Conservation (phyloP, 805 yeast genomes). For the Ogataea siamensis region DNA sequence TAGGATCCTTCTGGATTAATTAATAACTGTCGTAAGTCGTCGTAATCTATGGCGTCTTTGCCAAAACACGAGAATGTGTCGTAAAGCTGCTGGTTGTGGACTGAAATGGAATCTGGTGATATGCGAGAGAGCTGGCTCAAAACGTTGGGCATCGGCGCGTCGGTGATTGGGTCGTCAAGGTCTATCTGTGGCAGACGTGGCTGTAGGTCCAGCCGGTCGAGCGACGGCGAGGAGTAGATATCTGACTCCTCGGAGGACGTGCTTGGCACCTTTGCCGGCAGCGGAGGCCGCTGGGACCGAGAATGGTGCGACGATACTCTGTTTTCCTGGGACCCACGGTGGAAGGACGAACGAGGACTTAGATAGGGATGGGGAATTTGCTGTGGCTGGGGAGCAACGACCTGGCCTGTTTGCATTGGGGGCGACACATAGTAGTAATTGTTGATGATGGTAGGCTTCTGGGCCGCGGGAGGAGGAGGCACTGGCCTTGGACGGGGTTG, state of each 20-base stretch:
- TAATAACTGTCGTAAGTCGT: conserved; percentile 19
- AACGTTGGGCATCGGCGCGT: conserved; percentile 13
- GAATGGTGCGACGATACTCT: neutral
- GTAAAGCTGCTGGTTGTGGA: conserved; percentile 24
- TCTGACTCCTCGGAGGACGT: conserved; percentile 8
- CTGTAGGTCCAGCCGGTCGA: conserved; percentile 9
- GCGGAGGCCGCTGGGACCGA: neutral
- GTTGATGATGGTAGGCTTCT: conserved; percentile 21
- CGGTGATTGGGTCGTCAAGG: conserved; percentile 12
- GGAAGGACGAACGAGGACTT: neutral
- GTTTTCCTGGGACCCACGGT: conserved; percentile 2
- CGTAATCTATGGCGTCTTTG: conserved; percentile 17
- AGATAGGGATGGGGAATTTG: conserved; percentile 1
- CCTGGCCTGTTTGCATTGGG: neutral
- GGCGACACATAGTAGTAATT: conserved; percentile 22
- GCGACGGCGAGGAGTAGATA: conserved; percentile 24
- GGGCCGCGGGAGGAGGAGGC: conserved; percentile 18
- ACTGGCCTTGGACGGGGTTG: conserved; percentile 18
- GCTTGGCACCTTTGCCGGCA: conserved; percentile 1
- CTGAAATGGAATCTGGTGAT: conserved; percentile 20
- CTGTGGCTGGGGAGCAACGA: conserved; percentile 12
- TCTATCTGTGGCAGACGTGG: conserved; percentile 22
- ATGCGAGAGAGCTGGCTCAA: conserved; percentile 15
- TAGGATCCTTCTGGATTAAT: conserved; percentile 25
- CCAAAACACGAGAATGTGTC: conserved; percentile 19